Conservation (phyloP, 306 rosid genomes). For the Castanopsis chinensis region DNA sequence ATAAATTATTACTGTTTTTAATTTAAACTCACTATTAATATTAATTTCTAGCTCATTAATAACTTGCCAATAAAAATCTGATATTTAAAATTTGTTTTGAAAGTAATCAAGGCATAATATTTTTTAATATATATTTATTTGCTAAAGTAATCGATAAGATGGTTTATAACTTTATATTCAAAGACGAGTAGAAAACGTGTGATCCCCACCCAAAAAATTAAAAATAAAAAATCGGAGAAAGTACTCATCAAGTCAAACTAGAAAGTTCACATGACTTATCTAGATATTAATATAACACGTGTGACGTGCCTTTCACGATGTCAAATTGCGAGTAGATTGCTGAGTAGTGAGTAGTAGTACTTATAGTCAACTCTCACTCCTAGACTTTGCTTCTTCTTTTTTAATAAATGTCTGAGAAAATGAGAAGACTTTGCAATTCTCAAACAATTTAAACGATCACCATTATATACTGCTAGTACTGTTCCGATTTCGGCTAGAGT, state of each 20-base stretch:
- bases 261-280: not conserved
- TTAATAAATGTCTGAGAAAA: too few relatives aligned
- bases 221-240: not conserved
- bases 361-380: not conserved
- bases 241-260: not conserved
- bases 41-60: too few relatives aligned
- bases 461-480: not conserved
- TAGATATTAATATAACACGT: not conserved
- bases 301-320: not conserved
- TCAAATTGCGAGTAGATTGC: not conserved
- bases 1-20: fast-evolving
- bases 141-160: too few relatives aligned
- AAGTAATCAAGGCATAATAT: too few relatives aligned
- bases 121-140: too few relatives aligned
- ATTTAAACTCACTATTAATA: fast-evolving
- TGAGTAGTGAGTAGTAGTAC: too few relatives aligned
- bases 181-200: not conserved
- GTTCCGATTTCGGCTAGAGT: not conserved
- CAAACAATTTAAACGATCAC: too few relatives aligned
- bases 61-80: too few relatives aligned
- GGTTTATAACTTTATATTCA: too few relatives aligned
- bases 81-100: too few relatives aligned
- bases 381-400: too few relatives aligned
- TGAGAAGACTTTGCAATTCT: not conserved
- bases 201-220: not conserved